A percentile compares a stretch with the other conserved stretches of the same genome.
Evolutionary conservation across 2,329 filamentous ascomycete genomes (phyloP).

Genomic region (Trichoderma sp.): DNA sequence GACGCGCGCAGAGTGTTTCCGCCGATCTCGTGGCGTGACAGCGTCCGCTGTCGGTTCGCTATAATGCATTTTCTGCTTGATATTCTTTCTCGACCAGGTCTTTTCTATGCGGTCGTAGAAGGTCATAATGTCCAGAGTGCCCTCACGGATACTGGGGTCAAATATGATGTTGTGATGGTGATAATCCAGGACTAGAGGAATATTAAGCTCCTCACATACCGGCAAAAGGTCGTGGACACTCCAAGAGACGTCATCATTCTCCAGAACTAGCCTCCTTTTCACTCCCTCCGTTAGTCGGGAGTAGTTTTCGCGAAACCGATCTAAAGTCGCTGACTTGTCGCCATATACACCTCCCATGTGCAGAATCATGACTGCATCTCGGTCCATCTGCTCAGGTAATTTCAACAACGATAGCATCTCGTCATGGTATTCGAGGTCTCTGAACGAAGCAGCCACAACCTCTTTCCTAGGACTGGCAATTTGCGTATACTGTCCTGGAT

Average conservation of each 20-base stretch:
- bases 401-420: slow-evolving; percentile 79
- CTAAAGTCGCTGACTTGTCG: slow-evolving; percentile 76
- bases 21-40: slow-evolving; percentile 72
- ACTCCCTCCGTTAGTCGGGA: slow-evolving; percentile 64
- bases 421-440: slow-evolving; percentile 85
- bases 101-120: slow-evolving; percentile 76
- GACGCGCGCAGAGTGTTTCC: slow-evolving; percentile 84
- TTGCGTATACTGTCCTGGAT: slow-evolving; percentile 92
- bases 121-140: slow-evolving; percentile 75
- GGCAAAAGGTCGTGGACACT: slow-evolving; percentile 89
- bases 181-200: slow-evolving; percentile 87
- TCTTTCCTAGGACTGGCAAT: slow-evolving; percentile 77
- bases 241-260: slow-evolving; percentile 94
- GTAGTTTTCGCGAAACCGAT: slow-evolving; percentile 78
- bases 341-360: slow-evolving; percentile 93
- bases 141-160: slow-evolving; percentile 73
- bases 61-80: slow-evolving; percentile 96
- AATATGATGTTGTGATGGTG: slow-evolving; percentile 97
- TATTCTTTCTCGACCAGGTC: slow-evolving; percentile 82
- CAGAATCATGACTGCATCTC: slow-evolving; percentile 89
- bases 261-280: slow-evolving; percentile 80
- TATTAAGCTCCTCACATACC: slow-evolving; percentile 89
- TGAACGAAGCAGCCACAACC: slow-evolving; percentile 74
- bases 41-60: slow-evolving; percentile 69
- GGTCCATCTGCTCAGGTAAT: slow-evolving; percentile 74